Conservation (phyloP, 164 flowering plant species). For the Pachysandra terminalis region DNA sequence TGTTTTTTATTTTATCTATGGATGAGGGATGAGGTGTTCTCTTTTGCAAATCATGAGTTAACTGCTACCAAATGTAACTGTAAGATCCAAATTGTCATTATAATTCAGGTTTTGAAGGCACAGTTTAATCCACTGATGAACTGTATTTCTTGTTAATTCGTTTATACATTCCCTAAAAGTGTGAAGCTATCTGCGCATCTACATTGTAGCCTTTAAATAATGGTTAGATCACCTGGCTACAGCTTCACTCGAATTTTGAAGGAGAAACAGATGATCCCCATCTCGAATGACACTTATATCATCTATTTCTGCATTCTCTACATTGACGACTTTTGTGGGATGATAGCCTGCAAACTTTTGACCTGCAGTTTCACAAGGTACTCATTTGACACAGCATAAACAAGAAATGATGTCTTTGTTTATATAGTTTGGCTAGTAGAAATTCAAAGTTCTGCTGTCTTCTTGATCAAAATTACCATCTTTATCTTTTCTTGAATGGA, state of each 20-base stretch:
- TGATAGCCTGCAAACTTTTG: conserved; percentile 65
- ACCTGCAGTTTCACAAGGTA: conserved; percentile 62
- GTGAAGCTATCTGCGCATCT: conserved; percentile 14
- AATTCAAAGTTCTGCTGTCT: too few species aligned
- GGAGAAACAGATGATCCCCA: conserved; percentile 80
- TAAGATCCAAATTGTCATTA: conserved; percentile 9
- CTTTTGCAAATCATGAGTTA: conserved; percentile 8
- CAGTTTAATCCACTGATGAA: conserved; percentile 9
- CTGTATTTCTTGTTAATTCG: conserved; percentile 5
- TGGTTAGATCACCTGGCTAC: conserved; percentile 14
- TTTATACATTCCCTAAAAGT: conserved; percentile 26
- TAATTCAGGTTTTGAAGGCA: conserved; percentile 7
- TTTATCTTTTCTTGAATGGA: neutral
- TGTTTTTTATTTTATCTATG: too few species aligned
- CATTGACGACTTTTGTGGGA: conserved; percentile 52
- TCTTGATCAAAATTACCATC: conserved; percentile 8
- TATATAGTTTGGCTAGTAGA: neutral
- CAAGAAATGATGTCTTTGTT: conserved; percentile 5
- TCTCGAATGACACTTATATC: conserved; percentile 71
- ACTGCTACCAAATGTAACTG: conserved; percentile 15
- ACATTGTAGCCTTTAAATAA: conserved; percentile 14
- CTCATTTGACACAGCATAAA: conserved; percentile 16
- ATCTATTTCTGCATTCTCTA: conserved; percentile 83
- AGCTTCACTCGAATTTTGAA: conserved; percentile 27
- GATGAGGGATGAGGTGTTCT: conserved; percentile 9